Base-by-base conservation (phyloP, 345 rosid genomes). In the Mallotus nudiflorus region DNA sequence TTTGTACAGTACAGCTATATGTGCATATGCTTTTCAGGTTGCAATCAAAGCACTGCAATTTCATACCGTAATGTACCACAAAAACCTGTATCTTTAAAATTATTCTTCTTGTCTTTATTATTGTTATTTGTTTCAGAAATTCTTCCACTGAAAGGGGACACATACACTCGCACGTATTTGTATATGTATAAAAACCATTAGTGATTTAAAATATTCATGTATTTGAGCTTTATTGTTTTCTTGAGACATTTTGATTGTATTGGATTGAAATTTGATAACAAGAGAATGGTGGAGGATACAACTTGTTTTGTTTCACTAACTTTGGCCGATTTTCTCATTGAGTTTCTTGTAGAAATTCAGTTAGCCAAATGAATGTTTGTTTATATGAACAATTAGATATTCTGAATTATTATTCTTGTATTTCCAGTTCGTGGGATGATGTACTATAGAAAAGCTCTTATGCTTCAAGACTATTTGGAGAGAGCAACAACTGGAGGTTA, bases 351-450 rank as follows among this genome's bases (percentile, higher is more conserved):
- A 27, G 37, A 45, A 52, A 39, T 61, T 22, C 33, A 51, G 50
- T 44, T 60, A 60, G 20, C 5, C 12, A 28, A 54, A 42, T 56
- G 42, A 25, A 37, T 61, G 12, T 24, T 20, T 40, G 0, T 13
- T 18, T 65, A 20, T 37, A 27, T 42, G 56, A 27, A 42, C 19
- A 16, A 18, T 19, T 19, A 12, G 48, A 12, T 57, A 56, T 67
- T 29, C 62, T 64, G 4, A 42, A 62, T 44, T 54, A 39, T 35
- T 39, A 39, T 35, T 45, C 66, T 77, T 75, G 19, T 53, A 58
- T 71, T 52, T 83, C 71, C 88, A 94, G 98, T 94, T 80, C 98
- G 98, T 63, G 98, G 98, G 66, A 94, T 94, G 98, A 94, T 94
- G 98, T 94, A 94, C 85, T 94, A 94, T 59, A 90, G 98, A 80